Evolutionary conservation across 2,329 filamentous ascomycete species (phyloP), one percentile per base, ranked within the genome.

Genomic region (Penicillium sp.): DNA sequence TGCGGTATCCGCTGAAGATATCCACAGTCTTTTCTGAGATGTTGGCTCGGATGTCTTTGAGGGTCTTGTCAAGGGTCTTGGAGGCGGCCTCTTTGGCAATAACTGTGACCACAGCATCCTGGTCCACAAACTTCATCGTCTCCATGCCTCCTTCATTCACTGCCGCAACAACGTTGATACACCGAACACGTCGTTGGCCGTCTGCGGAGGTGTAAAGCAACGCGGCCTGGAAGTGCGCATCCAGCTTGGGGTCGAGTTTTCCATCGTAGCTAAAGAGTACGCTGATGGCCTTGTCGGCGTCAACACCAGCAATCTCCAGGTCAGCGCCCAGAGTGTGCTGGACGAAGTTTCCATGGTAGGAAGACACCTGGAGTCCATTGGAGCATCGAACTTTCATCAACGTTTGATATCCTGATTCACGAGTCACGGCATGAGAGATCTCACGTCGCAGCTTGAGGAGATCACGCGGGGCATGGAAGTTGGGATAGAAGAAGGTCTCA

Each of bases 361-460:
- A 84, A 14, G 90, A 86, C 14, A 99, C 88, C 70, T 99, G 94
- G 48, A 99, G 80, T 16, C 94, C 94, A 66, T 96, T 99, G 16
- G 92, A 97, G 77, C 94, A 99, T 58, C 94, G 88, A 54, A 99
- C 93, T 79, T 99, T 99, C 90, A 99, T 95, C 64, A 99, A 79
- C 18, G 91, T 91, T 74, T 97, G 93, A 77, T 90, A 97, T 19
- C 94, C 94, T 43, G 93, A 96, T 72, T 97, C 92, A 59, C 94
- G 83, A 2, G 86, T 91, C 29, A 97, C 85, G 0, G 90, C 86
- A 67, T 97, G 93, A 62, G 86, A 84, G 60, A 99, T 85, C 76
- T 99, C 94, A 44, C 88, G 83, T 2, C 87, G 88, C 36, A 99
- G 77, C 76, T 93, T 95, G 52, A 90, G 81, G 40, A 87, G 85